Evolutionary conservation across 768 basidiomycete species (phyloP), one percentile per base, ranked within the genome.

Genomic region (Tylopilus cervinicoccineus): DNA sequence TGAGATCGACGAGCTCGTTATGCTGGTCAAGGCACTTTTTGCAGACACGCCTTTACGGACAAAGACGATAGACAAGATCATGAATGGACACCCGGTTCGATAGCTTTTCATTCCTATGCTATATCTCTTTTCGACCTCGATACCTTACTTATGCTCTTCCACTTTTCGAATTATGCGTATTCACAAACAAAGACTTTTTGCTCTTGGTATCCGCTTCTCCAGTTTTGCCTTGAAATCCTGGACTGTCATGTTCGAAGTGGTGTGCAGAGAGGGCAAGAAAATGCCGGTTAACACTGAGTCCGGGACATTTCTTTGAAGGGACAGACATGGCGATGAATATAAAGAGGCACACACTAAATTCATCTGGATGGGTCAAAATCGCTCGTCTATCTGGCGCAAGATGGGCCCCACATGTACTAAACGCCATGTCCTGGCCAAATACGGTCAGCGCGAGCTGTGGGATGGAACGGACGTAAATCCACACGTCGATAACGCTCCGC

Each of bases 11-110:
- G 94, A 97, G 66, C 72, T 97, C 5, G 81, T 84, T 34, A 75
- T 76, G 54, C 76, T 97, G n/a, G 80, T 96, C 23, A 76, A 76
- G 34, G 93, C 93, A 0, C 73, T 97, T 39, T 97, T 97, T 64
- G 86, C 91, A 22, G 93, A 95, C 64, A 91, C 88, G 10, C 76
- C 79, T 31, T 68, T 93, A 64, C 78, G 94, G 69, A 79, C 88
- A 45, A 83, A 77, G 55, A 89, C 88, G 5, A 86, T 96, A 58
- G 80, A 83, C 52, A 91, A 84, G 69, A 68, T 93, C 33, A 67
- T 76, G 60, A 73, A 68, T 36, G 83, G 84, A 17, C 84, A 85
- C 65, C 78, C 84, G 42, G 47, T 57, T 46, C 63, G 57, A 11
- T 63, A 31, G 49, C 10, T 5, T 33, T 20, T 43, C 20, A 4